Evolutionary conservation across 2,329 filamentous ascomycete genomes (phyloP), one percentile per base, ranked within the genome.

Genomic region (Aspergillus versicolor): DNA sequence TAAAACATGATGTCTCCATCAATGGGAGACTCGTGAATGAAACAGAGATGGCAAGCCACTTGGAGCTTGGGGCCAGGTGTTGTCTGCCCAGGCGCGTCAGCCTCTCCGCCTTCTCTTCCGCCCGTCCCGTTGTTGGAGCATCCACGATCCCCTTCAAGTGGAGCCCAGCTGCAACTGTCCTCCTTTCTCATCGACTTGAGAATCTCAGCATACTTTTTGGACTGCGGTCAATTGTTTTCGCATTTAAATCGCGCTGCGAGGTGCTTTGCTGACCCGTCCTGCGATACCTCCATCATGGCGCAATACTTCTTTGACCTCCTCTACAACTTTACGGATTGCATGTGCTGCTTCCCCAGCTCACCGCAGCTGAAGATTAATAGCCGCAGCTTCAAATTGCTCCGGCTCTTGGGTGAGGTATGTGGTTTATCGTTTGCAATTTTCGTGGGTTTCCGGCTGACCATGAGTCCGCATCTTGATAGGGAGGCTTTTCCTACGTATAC

Each of bases 401-500:
- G 94, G 59, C 82, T 99, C 50, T 83, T 99, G 3, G 94, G 94
- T 74, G 94, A 99, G 84, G 90, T 92, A 79, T 66, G 81, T 54
- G 27, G 24, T n/a, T 47, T 30, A 49, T 45, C 48, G 43, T 27
- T 62, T 30, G 37, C 32, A 44, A 3, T 52, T 43, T 37, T 47
- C 42, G 30, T 42, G 45, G 58, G 52, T 42, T 38, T 24, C 52
- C 34, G 50, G 51, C 59, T 63, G 42, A 65, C 54, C 12, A 15
- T 27, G 12, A 53, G 38, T 6, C 42, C 34, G 8, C 43, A 42
- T 40, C 8, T 41, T 27, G 13, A 22, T 62, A 93, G 89, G 94
- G 94, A 72, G 94, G 94, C 70, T 99, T 99, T 81, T 96, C 92
- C 63, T 99, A 97, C 77, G 94, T 99, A 67, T 99, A 99, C 78